Evolutionary conservation across 163 green algal genomes (phyloP).

Genomic region (Coccomyxa subellipsoidea): DNA sequence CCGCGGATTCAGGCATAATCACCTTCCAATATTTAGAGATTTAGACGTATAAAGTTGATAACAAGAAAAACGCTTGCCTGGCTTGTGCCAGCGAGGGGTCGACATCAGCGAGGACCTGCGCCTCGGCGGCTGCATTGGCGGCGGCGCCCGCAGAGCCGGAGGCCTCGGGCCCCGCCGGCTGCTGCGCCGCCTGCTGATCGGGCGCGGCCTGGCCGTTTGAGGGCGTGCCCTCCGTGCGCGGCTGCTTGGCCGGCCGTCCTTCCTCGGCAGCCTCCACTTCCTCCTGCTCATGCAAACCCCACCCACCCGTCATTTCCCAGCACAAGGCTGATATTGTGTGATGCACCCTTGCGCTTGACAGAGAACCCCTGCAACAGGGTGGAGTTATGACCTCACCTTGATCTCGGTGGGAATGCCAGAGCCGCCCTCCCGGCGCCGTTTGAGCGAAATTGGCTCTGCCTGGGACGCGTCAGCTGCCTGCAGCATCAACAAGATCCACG

Average conservation of each 20-base stretch:
- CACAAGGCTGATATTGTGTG: no score
- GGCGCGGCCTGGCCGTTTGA: not conserved
- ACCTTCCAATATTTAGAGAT: no score
- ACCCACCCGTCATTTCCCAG: no score
- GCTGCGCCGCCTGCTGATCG: slow-evolving; percentile 1
- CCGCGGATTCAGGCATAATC: no score
- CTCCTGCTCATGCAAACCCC: no score
- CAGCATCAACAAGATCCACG: not conserved
- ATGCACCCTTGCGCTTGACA: no score
- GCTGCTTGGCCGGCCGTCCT: not conserved
- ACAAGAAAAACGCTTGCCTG: no score
- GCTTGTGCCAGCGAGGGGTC: not conserved
- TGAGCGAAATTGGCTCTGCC: not conserved
- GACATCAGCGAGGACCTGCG: not conserved
- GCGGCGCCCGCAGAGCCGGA: not conserved
- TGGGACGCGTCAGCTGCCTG: not conserved
- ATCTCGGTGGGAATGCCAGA: not conserved
- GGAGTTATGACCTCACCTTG: not conserved
- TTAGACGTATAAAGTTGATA: no score
- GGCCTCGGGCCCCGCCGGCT: slow-evolving; percentile 1
- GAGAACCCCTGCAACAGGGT: no score
- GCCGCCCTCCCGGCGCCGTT: not conserved
- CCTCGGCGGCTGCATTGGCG: not conserved
- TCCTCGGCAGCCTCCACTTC: slow-evolving; percentile 7
- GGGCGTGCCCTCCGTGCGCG: not conserved